These are phyloP conservation scores for Fonsecaea monophora DNA, from an alignment of 2,329 filamentous ascomycete species.

Conservation along the genomic window DNA sequence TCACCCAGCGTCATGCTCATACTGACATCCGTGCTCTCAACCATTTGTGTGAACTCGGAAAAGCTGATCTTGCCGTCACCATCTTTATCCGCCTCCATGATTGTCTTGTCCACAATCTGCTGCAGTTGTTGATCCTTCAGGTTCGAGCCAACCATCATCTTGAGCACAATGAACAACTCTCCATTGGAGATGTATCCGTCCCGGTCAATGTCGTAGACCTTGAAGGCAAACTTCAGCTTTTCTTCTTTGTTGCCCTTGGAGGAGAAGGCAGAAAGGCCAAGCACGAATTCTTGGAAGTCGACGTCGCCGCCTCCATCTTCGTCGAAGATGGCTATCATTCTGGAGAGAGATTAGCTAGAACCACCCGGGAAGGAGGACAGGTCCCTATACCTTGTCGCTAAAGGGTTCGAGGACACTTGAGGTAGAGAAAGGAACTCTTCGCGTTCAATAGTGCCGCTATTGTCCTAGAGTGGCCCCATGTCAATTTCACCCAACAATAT, in stretches of 20 bases:
- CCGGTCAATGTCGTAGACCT: constrained; percentile 98
- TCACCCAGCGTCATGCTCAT: constrained; percentile 72
- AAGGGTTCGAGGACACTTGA: constrained; percentile 96
- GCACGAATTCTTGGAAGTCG: constrained; percentile 98
- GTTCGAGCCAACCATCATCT: constrained; percentile 99
- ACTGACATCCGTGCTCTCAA: constrained; percentile 83
- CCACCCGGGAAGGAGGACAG: neutral
- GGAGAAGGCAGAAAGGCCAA: constrained; percentile 91
- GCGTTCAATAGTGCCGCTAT: constrained; percentile 96
- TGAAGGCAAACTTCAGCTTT: constrained; percentile 97
- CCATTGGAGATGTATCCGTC: constrained; percentile 99
- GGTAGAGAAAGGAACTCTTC: constrained; percentile 97
- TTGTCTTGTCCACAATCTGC: constrained; percentile 99
- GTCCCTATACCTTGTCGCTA: constrained; percentile 78
- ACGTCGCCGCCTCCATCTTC: constrained; percentile 97
- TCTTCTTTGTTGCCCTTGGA: constrained; percentile 99
- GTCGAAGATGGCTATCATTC: constrained; percentile 99
- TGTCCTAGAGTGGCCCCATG: constrained; percentile 68
- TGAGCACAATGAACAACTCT: constrained; percentile 97
- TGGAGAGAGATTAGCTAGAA: constrained; percentile 32
- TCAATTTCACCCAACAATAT: neutral
- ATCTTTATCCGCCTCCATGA: constrained; percentile 98
- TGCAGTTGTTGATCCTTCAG: constrained; percentile 98
- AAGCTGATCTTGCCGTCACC: constrained; percentile 98
- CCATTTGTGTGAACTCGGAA: constrained; percentile 98